Percentiles rank a stretch among this genome's conserved stretches.
These are phyloP conservation scores for Morella rubra DNA, from an alignment of 306 rosid genomes.

Conservation along the genomic window DNA sequence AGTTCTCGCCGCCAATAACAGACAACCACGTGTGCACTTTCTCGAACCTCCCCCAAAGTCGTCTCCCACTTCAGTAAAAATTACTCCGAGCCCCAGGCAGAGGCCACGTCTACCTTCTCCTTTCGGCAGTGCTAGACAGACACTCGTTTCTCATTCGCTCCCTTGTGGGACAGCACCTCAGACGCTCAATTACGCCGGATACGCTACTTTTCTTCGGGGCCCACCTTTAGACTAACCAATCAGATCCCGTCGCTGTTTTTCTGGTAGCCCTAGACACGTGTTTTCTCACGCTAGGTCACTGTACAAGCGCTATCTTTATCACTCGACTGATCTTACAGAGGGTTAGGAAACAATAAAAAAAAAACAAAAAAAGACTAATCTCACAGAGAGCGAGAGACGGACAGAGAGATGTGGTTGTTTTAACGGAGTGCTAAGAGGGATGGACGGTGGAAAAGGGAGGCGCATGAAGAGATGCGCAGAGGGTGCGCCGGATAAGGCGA, in stretches of 20 bases:
- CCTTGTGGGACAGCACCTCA: conserved; percentile 23
- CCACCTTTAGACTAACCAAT: conserved; percentile 30
- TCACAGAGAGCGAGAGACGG: too few species aligned
- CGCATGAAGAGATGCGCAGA: conserved; percentile 16
- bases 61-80: conserved; percentile 19
- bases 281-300: conserved; percentile 15
- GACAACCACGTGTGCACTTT: conserved; percentile 31
- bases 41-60: conserved; percentile 35
- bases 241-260: conserved; percentile 3
- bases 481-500: conserved; percentile 23
- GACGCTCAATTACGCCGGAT: conserved; percentile 27
- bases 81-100: conserved; percentile 18
- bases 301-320: conserved; percentile 11
- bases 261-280: conserved; percentile 30
- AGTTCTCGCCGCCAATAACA: conserved; percentile 25
- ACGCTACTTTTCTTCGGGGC: conserved; percentile 19
- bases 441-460: conserved; percentile 35
- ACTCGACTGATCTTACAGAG: neutral
- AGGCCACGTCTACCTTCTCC: conserved; percentile 39
- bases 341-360: conserved; percentile 2
- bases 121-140: conserved; percentile 53
- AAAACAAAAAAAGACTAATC: neutral
- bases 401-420: neutral
- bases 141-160: conserved; percentile 25
- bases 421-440: neutral